Percentiles rank a stretch among this genome's conserved stretches.
Conservation (phyloP, 495 filamentous ascomycete genomes). For the Echria macrotheca region DNA sequence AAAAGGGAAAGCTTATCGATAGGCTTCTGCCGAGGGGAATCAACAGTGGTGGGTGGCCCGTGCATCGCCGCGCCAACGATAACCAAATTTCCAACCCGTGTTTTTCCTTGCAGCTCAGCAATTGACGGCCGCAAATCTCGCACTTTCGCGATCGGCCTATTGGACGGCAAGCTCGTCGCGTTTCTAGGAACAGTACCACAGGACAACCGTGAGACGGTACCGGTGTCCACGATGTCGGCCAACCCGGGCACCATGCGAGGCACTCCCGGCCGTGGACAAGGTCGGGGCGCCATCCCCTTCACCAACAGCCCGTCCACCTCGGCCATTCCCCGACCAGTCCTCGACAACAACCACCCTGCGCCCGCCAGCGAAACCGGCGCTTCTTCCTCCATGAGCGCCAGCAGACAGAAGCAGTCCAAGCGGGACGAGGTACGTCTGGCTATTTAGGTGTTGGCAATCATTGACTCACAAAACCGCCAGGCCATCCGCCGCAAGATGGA, state of each 20-base stretch:
- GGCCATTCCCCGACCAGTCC: constrained; percentile 77
- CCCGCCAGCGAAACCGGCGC: constrained; percentile 58
- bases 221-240: constrained; percentile 26
- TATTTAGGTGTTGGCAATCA: neutral
- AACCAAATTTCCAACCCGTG: constrained; percentile 16
- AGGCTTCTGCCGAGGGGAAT: neutral
- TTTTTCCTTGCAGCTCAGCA: constrained; percentile 9
- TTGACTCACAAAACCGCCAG: constrained; percentile 37
- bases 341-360: constrained; percentile 52
- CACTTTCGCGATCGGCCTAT: no score
- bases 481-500: constrained; percentile 96
- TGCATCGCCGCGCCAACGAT: constrained; percentile 24
- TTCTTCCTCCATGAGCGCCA: constrained; percentile 78
- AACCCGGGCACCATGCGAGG: constrained; percentile 47
- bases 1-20: neutral
- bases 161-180: no score
- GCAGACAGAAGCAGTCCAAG: constrained; percentile 89
- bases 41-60: constrained; percentile 14
- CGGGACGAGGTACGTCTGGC: constrained; percentile 81
- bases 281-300: constrained; percentile 65
- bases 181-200: no score
- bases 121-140: neutral
- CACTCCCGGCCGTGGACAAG: constrained; percentile 55
- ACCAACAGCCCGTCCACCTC: constrained; percentile 60
- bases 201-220: no score